phyloP scores from a whole-genome alignment of 2,329 filamentous ascomycete species.

The Monosporascus ibericus region DNA sequence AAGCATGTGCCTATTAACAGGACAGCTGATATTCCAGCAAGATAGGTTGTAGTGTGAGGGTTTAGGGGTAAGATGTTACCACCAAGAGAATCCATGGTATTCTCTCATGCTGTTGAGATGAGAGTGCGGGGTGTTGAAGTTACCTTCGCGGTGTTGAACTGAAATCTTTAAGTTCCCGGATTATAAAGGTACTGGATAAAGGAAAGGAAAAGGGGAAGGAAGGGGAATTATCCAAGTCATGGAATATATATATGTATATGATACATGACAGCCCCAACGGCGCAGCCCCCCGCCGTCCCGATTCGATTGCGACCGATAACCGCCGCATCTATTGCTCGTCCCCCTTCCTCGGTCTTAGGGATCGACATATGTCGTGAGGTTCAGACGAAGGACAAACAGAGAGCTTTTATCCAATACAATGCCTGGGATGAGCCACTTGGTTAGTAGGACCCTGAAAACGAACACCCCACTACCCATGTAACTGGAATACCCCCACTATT shows the following conservation, averaged over 20 bases:
- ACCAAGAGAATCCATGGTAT: constrained; percentile 68
- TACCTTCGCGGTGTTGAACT: constrained; percentile 15
- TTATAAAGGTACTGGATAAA: constrained; percentile 4
- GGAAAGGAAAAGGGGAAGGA: constrained; percentile 1
- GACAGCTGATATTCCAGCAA: constrained; percentile 47
- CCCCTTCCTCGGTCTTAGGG: neutral
- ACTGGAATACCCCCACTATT: neutral
- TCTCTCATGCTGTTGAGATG: constrained; percentile 51
- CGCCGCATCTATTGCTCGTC: neutral
- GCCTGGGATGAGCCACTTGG: neutral
- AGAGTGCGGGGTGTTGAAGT: constrained; percentile 18
- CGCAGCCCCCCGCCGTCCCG: too few species aligned
- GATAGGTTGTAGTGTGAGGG: constrained; percentile 41
- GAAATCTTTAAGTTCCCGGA: constrained; percentile 3
- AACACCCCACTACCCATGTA: neutral
- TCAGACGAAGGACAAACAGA: neutral
- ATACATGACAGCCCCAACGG: too few species aligned
- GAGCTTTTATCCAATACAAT: neutral
- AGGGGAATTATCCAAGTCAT: neutral
- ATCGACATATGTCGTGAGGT: neutral
- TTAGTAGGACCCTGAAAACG: neutral
- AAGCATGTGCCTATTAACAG: constrained; percentile 47
- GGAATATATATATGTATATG: too few species aligned
- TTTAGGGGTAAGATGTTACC: constrained; percentile 50
- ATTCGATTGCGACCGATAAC: too few species aligned